phyloP scores from a whole-genome alignment of 139 green algal genomes.

The Coccomyxa sp. region DNA sequence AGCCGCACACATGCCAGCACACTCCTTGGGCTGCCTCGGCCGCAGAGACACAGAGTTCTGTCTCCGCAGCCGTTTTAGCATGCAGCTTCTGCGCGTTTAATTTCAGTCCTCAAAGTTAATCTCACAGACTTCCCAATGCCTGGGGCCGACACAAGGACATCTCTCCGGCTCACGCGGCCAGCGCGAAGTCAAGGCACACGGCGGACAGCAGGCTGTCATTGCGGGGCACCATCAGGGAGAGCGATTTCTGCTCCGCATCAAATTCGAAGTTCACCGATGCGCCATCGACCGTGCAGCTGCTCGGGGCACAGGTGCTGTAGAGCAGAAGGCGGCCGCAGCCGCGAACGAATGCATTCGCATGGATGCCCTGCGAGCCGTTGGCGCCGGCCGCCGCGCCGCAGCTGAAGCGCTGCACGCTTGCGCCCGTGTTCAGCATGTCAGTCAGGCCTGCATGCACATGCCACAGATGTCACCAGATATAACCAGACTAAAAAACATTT shows the following conservation, averaged over 20 bases:
- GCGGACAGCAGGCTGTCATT: neutral
- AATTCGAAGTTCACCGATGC: neutral
- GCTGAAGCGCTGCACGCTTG: constrained; percentile 35
- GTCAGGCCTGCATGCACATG: constrained; percentile 25
- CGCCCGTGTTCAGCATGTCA: constrained; percentile 76
- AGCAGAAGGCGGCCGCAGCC: neutral
- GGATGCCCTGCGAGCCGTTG: neutral
- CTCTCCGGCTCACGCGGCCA: too few species aligned
- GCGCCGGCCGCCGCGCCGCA: neutral
- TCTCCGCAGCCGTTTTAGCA: too few species aligned
- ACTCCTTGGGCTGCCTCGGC: too few species aligned
- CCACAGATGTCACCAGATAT: constrained; percentile 8
- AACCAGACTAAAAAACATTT: neutral
- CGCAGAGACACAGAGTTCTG: too few species aligned
- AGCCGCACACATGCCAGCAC: too few species aligned
- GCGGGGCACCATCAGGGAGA: neutral
- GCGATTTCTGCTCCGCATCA: neutral
- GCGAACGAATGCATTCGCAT: constrained; percentile 1
- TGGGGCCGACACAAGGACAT: too few species aligned
- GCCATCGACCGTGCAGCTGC: neutral
- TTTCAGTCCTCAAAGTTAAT: too few species aligned
- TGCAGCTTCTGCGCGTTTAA: too few species aligned
- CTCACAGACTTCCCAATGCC: too few species aligned
- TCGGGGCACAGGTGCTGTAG: constrained; percentile 1
- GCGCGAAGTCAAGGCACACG: neutral